A percentile compares a stretch with the other conserved stretches of the same genome.
phyloP scores from a whole-genome alignment of 257 asterid genomes.

The Solanum okadae region DNA sequence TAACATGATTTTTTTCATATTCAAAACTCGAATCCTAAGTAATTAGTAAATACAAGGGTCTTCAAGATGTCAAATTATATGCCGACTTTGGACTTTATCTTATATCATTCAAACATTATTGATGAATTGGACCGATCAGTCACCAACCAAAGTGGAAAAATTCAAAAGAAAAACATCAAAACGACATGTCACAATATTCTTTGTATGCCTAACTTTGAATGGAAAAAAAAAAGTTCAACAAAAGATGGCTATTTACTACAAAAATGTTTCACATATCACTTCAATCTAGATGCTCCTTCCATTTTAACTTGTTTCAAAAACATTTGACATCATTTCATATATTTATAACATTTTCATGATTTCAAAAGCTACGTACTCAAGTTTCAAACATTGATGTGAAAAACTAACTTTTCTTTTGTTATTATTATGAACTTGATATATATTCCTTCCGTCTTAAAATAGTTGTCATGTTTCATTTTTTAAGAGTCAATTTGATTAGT shows the following conservation, averaged over 20 bases:
- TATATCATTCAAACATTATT: neutral
- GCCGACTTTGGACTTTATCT: neutral
- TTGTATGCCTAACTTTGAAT: neutral
- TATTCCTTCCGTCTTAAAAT: neutral
- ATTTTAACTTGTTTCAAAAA: neutral
- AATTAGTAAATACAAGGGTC: neutral
- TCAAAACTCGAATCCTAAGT: neutral
- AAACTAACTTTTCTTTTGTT: neutral
- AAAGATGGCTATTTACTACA: neutral
- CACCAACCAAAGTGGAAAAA: neutral
- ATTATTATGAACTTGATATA: neutral
- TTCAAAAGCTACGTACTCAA: neutral
- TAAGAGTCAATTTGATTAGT: too few relatives aligned
- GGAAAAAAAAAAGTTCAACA: neutral
- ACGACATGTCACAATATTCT: neutral
- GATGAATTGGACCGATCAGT: neutral
- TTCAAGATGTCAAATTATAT: neutral
- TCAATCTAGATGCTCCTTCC: neutral
- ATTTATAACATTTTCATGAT: neutral
- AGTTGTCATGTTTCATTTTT: neutral
- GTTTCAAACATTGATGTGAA: neutral
- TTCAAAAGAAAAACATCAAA: neutral
- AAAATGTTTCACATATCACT: neutral
- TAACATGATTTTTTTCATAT: too few relatives aligned
- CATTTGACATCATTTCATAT: neutral